A percentile compares a stretch with the other conserved stretches of the same genome.
phyloP scores from a whole-genome alignment of 129 eudicot genomes.

The Apium graveolens region DNA sequence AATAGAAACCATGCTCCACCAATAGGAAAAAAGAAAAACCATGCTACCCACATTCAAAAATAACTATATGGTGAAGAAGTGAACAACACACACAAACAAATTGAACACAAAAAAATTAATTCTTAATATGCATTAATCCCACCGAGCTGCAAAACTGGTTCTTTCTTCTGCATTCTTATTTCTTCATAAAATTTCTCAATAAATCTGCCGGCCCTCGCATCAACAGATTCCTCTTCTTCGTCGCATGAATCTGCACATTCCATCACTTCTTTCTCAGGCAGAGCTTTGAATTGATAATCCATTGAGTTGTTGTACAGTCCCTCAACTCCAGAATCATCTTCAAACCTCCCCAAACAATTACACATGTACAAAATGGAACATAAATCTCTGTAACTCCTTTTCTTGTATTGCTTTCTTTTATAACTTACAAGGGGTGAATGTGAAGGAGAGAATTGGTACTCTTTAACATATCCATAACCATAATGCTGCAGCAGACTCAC shows the following conservation, averaged over 20 bases:
- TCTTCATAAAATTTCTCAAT: slow-evolving; percentile 63
- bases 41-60: not conserved
- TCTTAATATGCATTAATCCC: not conserved
- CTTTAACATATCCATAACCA: slow-evolving; percentile 46
- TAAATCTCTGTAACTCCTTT: slow-evolving; percentile 21
- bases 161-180: slow-evolving; percentile 61
- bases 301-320: slow-evolving; percentile 12
- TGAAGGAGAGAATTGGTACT: slow-evolving; percentile 63
- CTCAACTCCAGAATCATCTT: not conserved
- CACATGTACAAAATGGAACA: slow-evolving; percentile 30
- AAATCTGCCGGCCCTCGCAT: slow-evolving; percentile 74
- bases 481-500: slow-evolving; percentile 33
- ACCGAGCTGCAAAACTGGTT: slow-evolving; percentile 20
- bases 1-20: not conserved
- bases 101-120: not conserved
- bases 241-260: slow-evolving; percentile 14
- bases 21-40: not conserved
- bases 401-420: slow-evolving; percentile 14
- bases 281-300: slow-evolving; percentile 15
- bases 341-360: slow-evolving; percentile 33
- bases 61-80: not conserved
- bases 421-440: slow-evolving; percentile 38
- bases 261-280: slow-evolving; percentile 21
- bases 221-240: slow-evolving; percentile 37
- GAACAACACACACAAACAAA: not conserved